Evolutionary conservation across 2,329 filamentous ascomycete genomes (phyloP).

Genomic region (Microsporum ferrugineum): DNA sequence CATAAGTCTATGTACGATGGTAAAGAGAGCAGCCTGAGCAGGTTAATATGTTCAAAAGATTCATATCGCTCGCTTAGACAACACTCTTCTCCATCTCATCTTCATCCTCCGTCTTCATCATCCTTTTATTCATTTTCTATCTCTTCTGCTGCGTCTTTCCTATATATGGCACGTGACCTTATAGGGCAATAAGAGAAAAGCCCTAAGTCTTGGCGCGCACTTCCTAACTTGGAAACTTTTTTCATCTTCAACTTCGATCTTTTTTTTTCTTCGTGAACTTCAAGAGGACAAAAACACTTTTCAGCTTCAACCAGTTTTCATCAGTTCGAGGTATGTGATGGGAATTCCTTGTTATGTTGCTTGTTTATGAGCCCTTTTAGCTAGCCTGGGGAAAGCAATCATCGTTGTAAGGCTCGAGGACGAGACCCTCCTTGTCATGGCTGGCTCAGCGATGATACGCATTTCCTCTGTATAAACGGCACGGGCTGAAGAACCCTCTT

Average conservation of each 20-base stretch:
- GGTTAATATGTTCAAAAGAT: no score
- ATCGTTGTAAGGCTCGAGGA: conserved; percentile 12
- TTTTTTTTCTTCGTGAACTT: conserved; percentile 8
- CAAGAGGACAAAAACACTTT: conserved; percentile 18
- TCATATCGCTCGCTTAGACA: no score
- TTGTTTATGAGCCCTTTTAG: conserved; percentile 15
- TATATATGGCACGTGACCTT: neutral
- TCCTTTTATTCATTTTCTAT: neutral
- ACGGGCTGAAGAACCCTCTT: conserved; percentile 60
- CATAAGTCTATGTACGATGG: no score
- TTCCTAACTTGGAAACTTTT: conserved; percentile 15
- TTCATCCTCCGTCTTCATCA: neutral
- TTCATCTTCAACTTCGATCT: neutral
- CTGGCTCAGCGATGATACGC: conserved; percentile 30
- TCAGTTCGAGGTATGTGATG: conserved; percentile 35
- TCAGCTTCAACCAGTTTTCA: conserved; percentile 3
- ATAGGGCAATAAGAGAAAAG: conserved; percentile 14
- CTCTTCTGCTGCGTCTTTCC: neutral
- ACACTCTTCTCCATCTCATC: neutral
- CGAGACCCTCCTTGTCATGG: neutral
- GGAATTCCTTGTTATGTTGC: conserved; percentile 10
- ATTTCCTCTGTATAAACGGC: conserved; percentile 29
- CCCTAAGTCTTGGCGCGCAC: conserved; percentile 17
- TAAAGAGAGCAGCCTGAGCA: no score
- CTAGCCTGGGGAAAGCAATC: conserved; percentile 37